phyloP scores from a whole-genome alignment of 441 rosid genomes.

The Gossypium lobatum region DNA sequence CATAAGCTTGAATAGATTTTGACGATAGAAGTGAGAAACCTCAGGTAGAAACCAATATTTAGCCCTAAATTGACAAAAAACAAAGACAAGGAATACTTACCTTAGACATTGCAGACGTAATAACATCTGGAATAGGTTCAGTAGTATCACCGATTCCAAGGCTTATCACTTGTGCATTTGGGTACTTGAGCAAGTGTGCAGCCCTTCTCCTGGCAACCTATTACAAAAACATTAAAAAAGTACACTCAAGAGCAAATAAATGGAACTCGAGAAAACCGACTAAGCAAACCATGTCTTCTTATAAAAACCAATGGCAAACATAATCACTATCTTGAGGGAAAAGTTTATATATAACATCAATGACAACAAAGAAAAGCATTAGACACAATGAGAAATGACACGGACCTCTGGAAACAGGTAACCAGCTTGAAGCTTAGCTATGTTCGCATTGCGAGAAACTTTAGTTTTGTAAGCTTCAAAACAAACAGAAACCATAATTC shows the following conservation, averaged over 20 bases:
- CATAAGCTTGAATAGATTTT: background rate
- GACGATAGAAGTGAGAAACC: background rate
- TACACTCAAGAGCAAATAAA: background rate
- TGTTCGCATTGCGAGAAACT: constrained; percentile 79
- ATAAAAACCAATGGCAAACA: background rate
- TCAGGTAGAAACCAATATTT: background rate
- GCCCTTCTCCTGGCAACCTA: constrained; percentile 85
- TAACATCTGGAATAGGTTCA: constrained; percentile 93
- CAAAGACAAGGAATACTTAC: constrained; percentile 24
- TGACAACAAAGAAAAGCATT: background rate
- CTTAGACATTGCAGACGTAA: constrained; percentile 81
- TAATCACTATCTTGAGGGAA: background rate
- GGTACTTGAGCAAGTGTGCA: constrained; percentile 78
- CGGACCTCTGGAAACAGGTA: constrained; percentile 93
- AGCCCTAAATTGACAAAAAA: background rate
- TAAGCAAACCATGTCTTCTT: no score
- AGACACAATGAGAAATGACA: background rate
- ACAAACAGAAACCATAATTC: constrained; percentile 3
- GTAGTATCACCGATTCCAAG: constrained; percentile 98
- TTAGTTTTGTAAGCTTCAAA: constrained; percentile 72
- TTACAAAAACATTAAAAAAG: constrained; percentile 2
- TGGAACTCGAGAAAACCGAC: no score
- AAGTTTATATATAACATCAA: background rate
- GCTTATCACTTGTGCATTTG: constrained; percentile 87
- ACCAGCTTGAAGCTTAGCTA: constrained; percentile 96